Evolutionary conservation across 352 stramenopile species (phyloP).

Genomic region (Phytophthora ohioensis): DNA sequence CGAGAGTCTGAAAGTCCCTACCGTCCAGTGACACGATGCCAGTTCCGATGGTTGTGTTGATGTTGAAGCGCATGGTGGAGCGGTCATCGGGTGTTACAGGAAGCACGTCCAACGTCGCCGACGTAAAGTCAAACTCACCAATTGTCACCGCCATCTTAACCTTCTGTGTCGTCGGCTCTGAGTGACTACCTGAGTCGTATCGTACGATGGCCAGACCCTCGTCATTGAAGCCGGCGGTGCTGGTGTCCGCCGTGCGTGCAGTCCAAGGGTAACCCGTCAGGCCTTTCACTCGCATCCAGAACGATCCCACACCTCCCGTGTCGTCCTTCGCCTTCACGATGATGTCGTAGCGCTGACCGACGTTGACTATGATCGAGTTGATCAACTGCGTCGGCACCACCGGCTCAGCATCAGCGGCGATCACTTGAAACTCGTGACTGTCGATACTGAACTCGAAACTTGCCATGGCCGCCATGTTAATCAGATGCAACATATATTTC

Average conservation of each 20-base stretch:
- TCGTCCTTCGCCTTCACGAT: conserved; percentile 33
- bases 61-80: conserved; percentile 23
- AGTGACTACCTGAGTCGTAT: conserved; percentile 14
- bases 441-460: conserved; percentile 50
- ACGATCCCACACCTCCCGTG: conserved; percentile 9
- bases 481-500: conserved; percentile 41
- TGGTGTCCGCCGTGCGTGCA: background rate
- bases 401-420: conserved; percentile 34
- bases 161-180: conserved; percentile 24
- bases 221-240: conserved; percentile 31
- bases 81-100: conserved; percentile 26
- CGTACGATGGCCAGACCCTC: conserved; percentile 34
- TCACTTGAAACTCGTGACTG: conserved; percentile 40
- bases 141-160: conserved; percentile 25
- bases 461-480: conserved; percentile 40
- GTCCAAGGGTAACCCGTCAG: conserved; percentile 36
- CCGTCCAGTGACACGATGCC: conserved; percentile 38
- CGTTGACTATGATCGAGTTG: conserved; percentile 38
- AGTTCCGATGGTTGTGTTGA: conserved; percentile 19
- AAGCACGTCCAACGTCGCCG: conserved; percentile 18
- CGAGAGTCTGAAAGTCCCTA: conserved; percentile 24
- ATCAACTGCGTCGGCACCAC: conserved; percentile 18
- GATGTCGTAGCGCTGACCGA: conserved; percentile 39
- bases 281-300: conserved; percentile 37
- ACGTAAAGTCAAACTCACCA: conserved; percentile 37